phyloP scores from a whole-genome alignment of 805 yeast genomes.

The Candida germanica region DNA sequence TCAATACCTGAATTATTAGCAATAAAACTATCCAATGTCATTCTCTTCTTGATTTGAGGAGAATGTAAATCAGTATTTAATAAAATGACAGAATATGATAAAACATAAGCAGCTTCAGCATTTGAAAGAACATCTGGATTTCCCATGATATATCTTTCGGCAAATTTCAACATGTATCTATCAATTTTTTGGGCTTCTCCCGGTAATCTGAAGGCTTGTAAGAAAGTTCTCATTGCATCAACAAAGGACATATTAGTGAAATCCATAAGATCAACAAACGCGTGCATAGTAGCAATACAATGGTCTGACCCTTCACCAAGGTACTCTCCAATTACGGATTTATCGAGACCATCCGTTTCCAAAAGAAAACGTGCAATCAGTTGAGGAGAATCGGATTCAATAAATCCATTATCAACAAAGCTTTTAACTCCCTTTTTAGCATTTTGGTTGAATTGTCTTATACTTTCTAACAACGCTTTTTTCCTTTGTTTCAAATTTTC shows the following conservation, averaged over 20 bases:
- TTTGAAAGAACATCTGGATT: slow-evolving; percentile 86
- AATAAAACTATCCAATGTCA: slow-evolving; percentile 85
- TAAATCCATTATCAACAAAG: slow-evolving; percentile 61
- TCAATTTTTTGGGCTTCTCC: slow-evolving; percentile 99
- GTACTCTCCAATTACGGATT: slow-evolving; percentile 83
- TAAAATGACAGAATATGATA: slow-evolving; percentile 89
- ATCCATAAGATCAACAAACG: slow-evolving; percentile 85
- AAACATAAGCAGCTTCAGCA: slow-evolving; percentile 90
- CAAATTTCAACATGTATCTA: slow-evolving; percentile 94
- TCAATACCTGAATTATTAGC: slow-evolving; percentile 89
- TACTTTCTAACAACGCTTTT: slow-evolving; percentile 74
- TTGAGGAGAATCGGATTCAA: slow-evolving; percentile 56
- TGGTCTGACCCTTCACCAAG: slow-evolving; percentile 84
- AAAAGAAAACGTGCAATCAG: slow-evolving; percentile 75
- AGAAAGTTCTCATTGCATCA: slow-evolving; percentile 77
- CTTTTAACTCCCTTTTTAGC: slow-evolving; percentile 76
- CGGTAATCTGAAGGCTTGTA: slow-evolving; percentile 89
- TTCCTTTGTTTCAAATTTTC: slow-evolving; percentile 81
- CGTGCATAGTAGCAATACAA: slow-evolving; percentile 83
- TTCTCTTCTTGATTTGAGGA: slow-evolving; percentile 76
- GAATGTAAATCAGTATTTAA: slow-evolving; percentile 94
- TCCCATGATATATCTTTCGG: slow-evolving; percentile 84
- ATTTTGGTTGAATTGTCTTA: slow-evolving; percentile 75
- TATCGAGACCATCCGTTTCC: slow-evolving; percentile 71
- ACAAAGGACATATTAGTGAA: slow-evolving; percentile 69